Conservation (phyloP, 208 protist genomes). For the Endotrypanum monterogeii region DNA sequence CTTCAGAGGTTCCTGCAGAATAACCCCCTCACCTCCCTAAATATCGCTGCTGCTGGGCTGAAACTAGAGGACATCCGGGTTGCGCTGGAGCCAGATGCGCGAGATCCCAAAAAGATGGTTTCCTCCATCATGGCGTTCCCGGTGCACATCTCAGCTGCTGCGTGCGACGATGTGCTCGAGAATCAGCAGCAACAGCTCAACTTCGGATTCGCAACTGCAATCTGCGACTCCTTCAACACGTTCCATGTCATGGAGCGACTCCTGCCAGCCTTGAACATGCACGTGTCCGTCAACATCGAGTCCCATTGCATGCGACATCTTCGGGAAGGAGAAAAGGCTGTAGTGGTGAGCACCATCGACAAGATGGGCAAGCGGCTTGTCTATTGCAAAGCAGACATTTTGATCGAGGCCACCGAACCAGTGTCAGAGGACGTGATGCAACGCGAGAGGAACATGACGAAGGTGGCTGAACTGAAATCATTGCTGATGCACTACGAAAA, state of each 20-base stretch:
- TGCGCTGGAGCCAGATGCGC: slow-evolving; percentile 33
- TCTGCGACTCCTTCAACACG: slow-evolving; percentile 70
- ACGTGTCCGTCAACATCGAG: slow-evolving; percentile 77
- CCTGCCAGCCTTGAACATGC: slow-evolving; percentile 37
- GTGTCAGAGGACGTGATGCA: slow-evolving; percentile 19
- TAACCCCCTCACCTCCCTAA: slow-evolving; percentile 44
- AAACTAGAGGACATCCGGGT: slow-evolving; percentile 45
- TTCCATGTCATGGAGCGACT: slow-evolving; percentile 73
- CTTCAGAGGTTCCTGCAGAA: slow-evolving; percentile 34
- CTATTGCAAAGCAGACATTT: slow-evolving; percentile 61
- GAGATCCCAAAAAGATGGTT: slow-evolving; percentile 12
- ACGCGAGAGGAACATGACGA: slow-evolving; percentile 24
- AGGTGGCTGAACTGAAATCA: slow-evolving; percentile 39
- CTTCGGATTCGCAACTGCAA: slow-evolving; percentile 44
- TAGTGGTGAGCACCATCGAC: slow-evolving; percentile 66
- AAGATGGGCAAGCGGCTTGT: slow-evolving; percentile 76
- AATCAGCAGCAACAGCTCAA: slow-evolving; percentile 20
- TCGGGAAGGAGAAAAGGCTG: slow-evolving; percentile 39
- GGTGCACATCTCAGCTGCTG: slow-evolving; percentile 34
- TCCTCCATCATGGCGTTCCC: slow-evolving; percentile 62
- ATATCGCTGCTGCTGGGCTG: slow-evolving; percentile 27
- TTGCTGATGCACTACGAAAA: slow-evolving; percentile 44
- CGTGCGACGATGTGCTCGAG: slow-evolving; percentile 39
- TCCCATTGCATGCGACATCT: slow-evolving; percentile 41
- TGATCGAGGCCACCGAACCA: slow-evolving; percentile 18